phyloP scores from a whole-genome alignment of 2,329 filamentous ascomycete species.

The Endothia cerciana region DNA sequence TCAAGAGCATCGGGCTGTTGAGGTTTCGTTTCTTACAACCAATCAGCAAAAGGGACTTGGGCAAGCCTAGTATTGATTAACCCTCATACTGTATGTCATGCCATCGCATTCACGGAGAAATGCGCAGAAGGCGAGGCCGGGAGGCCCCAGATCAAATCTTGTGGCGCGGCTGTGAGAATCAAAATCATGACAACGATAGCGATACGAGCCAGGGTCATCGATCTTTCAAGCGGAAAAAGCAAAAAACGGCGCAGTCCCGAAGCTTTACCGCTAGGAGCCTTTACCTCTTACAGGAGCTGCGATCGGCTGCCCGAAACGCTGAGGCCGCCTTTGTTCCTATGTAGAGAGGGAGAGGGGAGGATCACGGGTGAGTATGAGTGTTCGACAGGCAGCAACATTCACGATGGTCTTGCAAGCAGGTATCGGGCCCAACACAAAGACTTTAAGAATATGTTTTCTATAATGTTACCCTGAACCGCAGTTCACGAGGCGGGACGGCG shows the following conservation, averaged over 20 bases:
- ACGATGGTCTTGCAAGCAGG: neutral
- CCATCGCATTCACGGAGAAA: neutral
- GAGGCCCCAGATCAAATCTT: neutral
- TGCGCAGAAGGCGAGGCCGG: neutral
- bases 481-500: neutral
- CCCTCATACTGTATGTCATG: neutral
- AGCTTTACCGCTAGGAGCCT: neutral
- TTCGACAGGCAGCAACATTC: neutral
- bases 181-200: neutral
- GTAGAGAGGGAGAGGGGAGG: neutral
- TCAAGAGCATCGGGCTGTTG: neutral
- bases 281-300: neutral
- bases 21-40: neutral
- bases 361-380: neutral
- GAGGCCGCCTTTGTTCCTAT: neutral
- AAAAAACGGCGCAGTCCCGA: neutral
- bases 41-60: neutral
- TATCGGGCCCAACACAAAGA: neutral
- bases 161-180: neutral
- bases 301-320: neutral
- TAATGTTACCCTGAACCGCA: neutral
- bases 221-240: neutral
- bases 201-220: neutral
- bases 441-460: neutral
- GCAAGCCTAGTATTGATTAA: neutral